Conservation (phyloP, 2,329 filamentous ascomycete species). For the Xylaria arbuscula region DNA sequence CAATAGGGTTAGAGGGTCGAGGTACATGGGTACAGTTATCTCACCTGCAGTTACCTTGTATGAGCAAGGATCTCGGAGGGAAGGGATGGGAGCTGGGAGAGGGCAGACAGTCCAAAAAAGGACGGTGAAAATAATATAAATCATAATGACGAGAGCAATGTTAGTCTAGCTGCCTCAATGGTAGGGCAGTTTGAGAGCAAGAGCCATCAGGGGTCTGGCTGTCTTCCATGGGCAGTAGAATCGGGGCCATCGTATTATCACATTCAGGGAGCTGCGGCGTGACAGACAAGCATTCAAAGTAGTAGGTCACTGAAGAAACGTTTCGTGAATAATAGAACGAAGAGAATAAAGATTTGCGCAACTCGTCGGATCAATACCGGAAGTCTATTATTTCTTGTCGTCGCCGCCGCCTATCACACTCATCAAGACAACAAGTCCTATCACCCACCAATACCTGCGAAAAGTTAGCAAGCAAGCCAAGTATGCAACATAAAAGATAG, state of each 20-base stretch:
- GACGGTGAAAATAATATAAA: not conserved
- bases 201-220: not conserved
- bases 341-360: slow-evolving; percentile 4
- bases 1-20: not conserved
- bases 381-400: slow-evolving; percentile 60
- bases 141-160: not conserved
- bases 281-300: slow-evolving; percentile 8
- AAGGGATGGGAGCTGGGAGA: slow-evolving; percentile 6
- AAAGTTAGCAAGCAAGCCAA: slow-evolving; percentile 51
- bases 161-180: not conserved
- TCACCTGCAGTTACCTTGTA: not conserved
- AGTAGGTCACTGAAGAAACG: slow-evolving; percentile 18
- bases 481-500: not conserved
- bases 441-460: slow-evolving; percentile 73
- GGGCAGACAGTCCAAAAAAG: not conserved
- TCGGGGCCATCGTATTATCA: slow-evolving; percentile 14
- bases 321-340: not conserved
- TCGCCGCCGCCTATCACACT: slow-evolving; percentile 64
- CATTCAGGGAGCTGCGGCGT: slow-evolving; percentile 1
- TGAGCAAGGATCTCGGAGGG: not conserved
- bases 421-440: slow-evolving; percentile 65
- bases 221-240: not conserved
- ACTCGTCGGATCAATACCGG: slow-evolving; percentile 21
- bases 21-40: slow-evolving; percentile 17
- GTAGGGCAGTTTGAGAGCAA: not conserved